Percentiles rank a stretch among this genome's conserved stretches.
Conservation (phyloP, 139 green algal genomes). For the Coelastrella sp. region DNA sequence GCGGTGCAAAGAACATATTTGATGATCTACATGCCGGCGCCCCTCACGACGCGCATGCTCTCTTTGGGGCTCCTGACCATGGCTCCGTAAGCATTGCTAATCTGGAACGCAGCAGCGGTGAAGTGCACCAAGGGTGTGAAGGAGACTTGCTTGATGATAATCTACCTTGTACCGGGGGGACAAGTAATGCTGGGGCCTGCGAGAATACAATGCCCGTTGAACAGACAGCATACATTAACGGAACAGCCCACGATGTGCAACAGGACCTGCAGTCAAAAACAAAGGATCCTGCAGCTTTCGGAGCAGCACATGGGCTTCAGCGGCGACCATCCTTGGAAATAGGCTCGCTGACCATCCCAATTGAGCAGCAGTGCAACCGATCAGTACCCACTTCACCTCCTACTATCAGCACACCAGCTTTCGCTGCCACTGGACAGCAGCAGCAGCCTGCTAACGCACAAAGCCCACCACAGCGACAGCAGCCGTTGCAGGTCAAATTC, state of each 20-base stretch:
- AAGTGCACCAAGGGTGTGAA: background rate
- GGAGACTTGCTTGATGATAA: background rate
- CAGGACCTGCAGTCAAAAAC: background rate
- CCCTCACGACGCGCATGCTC: background rate
- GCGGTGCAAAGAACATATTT: background rate
- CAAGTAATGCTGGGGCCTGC: too few relatives aligned
- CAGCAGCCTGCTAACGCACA: background rate
- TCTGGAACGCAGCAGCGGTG: background rate
- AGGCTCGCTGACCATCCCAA: background rate
- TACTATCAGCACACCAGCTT: background rate
- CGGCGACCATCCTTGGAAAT: too few relatives aligned
- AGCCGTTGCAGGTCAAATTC: background rate
- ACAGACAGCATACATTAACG: background rate
- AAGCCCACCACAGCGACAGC: background rate
- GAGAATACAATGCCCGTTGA: background rate
- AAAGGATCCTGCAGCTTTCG: too few relatives aligned
- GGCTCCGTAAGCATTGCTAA: constrained; percentile 1
- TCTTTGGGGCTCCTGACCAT: background rate
- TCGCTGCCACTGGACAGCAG: background rate
- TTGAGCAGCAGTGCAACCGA: background rate
- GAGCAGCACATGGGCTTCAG: too few relatives aligned
- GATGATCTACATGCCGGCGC: background rate
- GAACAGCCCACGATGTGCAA: background rate
- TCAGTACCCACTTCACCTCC: background rate
- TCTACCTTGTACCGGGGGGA: too few relatives aligned